Percentiles rank a stretch among this genome's conserved stretches.
Evolutionary conservation across 2,329 filamentous ascomycete genomes (phyloP).

Genomic region (Penicillium sp.): DNA sequence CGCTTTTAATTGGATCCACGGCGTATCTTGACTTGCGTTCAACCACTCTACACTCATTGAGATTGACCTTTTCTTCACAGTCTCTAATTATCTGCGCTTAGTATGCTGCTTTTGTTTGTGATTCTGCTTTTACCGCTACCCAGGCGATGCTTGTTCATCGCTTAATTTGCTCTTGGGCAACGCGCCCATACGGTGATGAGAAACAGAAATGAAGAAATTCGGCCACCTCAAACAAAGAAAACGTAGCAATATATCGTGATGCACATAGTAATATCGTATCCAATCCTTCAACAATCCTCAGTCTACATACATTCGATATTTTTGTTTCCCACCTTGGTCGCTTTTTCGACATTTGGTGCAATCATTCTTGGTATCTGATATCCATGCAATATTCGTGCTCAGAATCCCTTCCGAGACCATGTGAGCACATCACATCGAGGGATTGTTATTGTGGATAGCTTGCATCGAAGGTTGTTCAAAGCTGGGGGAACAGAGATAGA

Average conservation of each 20-base stretch:
- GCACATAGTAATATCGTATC: background rate
- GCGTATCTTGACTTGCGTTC: slow-evolving; percentile 29
- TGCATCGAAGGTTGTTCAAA: background rate
- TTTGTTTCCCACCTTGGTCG: background rate
- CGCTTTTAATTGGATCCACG: slow-evolving; percentile 26
- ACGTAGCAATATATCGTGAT: background rate
- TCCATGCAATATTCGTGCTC: background rate
- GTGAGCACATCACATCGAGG: background rate
- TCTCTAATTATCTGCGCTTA: background rate
- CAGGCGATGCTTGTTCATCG: background rate
- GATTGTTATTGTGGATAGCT: background rate
- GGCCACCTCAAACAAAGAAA: slow-evolving; percentile 38
- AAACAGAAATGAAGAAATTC: slow-evolving; percentile 42
- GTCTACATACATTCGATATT: background rate
- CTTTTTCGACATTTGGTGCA: background rate
- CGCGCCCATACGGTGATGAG: slow-evolving; percentile 31
- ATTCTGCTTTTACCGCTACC: slow-evolving; percentile 8
- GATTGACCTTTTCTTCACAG: slow-evolving; percentile 2
- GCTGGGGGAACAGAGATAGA: background rate
- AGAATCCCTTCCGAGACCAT: background rate
- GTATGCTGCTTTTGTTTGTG: slow-evolving; percentile 11
- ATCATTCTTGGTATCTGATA: background rate
- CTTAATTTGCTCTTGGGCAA: slow-evolving; percentile 13
- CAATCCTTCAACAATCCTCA: no score
- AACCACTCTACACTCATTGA: slow-evolving; percentile 22